Conservation (phyloP, 2,329 filamentous ascomycete species). For the Epichloe sp. region DNA sequence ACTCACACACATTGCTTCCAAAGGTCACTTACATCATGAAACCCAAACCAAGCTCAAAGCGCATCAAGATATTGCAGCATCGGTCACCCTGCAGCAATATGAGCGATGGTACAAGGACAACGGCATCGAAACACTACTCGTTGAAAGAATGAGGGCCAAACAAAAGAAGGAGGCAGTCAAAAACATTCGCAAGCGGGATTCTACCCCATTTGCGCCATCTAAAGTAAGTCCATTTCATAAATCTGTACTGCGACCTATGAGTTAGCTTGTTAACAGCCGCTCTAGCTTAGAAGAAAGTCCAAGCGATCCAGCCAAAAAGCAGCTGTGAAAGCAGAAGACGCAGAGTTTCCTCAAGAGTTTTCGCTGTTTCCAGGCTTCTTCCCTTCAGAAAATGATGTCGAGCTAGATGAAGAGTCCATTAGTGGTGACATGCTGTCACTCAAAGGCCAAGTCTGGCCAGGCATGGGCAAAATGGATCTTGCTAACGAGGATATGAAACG, state of each 20-base stretch:
- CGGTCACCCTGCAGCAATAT: slow-evolving; percentile 50
- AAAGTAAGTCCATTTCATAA: slow-evolving; percentile 10
- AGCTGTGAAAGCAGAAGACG: slow-evolving; percentile 17
- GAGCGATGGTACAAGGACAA: slow-evolving; percentile 66
- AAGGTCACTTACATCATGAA: slow-evolving; percentile 75
- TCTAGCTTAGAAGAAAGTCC: slow-evolving; percentile 17
- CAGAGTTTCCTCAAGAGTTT: slow-evolving; percentile 13
- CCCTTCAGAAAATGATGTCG: slow-evolving; percentile 16
- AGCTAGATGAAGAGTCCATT: slow-evolving; percentile 15
- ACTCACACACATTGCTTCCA: slow-evolving; percentile 83
- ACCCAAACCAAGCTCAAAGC: slow-evolving; percentile 69
- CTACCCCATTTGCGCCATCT: slow-evolving; percentile 7
- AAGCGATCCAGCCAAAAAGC: slow-evolving; percentile 13
- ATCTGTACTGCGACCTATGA: neutral
- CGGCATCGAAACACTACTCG: slow-evolving; percentile 58
- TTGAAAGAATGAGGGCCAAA: slow-evolving; percentile 66
- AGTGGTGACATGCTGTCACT: slow-evolving; percentile 28
- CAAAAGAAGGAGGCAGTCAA: slow-evolving; percentile 48
- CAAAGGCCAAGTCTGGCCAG: slow-evolving; percentile 63
- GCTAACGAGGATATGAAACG: slow-evolving; percentile 60
- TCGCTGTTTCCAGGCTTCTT: slow-evolving; percentile 17
- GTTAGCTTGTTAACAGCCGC: neutral
- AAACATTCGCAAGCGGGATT: slow-evolving; percentile 31
- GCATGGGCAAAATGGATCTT: slow-evolving; percentile 73
- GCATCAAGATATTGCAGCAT: slow-evolving; percentile 52